Conservation (phyloP, 495 filamentous ascomycete species). For the Friedmanniomyces endolithicus region DNA sequence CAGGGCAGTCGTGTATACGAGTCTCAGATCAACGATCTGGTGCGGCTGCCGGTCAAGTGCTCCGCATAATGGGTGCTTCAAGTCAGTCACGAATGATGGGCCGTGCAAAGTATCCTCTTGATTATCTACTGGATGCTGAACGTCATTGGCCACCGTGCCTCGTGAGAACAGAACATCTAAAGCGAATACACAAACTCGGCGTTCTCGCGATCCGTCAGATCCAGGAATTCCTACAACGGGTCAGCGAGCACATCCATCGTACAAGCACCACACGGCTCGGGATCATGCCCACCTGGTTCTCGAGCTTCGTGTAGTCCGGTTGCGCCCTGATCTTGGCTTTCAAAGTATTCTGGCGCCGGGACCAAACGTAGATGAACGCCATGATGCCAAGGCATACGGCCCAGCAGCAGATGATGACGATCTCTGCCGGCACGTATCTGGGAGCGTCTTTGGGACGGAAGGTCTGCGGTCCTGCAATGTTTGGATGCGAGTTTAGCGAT, state of each 20-base stretch:
- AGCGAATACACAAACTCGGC: constrained; percentile 31
- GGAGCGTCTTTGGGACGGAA: constrained; percentile 47
- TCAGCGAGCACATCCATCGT: background rate
- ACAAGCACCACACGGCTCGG: background rate
- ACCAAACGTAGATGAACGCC: constrained; percentile 52
- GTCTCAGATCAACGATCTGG: too few relatives aligned
- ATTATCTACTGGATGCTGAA: too few relatives aligned
- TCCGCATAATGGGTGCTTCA: too few relatives aligned
- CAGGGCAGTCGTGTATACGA: too few relatives aligned
- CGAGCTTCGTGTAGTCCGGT: constrained; percentile 44
- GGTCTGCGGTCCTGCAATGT: constrained; percentile 34
- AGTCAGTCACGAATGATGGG: too few relatives aligned
- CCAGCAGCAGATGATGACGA: constrained; percentile 56
- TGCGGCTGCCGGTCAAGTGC: too few relatives aligned
- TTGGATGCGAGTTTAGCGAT: constrained; percentile 25
- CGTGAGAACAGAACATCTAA: background rate
- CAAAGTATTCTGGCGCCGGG: constrained; percentile 45
- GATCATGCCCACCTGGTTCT: background rate
- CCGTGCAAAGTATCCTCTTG: too few relatives aligned
- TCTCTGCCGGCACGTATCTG: constrained; percentile 54
- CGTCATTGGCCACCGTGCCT: too few relatives aligned
- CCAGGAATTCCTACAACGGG: constrained; percentile 35
- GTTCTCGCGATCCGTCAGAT: constrained; percentile 46
- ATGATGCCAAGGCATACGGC: constrained; percentile 43
- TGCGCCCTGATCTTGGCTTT: constrained; percentile 42